Evolutionary conservation across 306 rosid genomes (phyloP).

Genomic region (Trifolium repens): DNA sequence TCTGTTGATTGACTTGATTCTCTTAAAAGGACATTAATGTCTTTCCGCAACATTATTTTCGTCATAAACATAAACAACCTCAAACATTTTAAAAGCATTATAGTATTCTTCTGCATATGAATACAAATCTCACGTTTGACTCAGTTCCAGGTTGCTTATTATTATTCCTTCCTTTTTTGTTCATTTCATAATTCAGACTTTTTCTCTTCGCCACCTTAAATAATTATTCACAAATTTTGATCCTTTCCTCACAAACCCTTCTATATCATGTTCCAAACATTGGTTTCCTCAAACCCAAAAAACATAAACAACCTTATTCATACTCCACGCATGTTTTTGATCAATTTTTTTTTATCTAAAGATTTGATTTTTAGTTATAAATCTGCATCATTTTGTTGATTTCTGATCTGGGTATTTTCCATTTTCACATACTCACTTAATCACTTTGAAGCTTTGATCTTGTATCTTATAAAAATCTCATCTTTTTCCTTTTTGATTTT

Average conservation of each 20-base stretch:
- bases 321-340: not conserved
- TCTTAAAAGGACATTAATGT: not conserved
- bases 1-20: not conserved
- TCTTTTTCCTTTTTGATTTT: not conserved
- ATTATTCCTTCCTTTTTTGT: not conserved
- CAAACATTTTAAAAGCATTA: not conserved
- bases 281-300: constrained; percentile 13
- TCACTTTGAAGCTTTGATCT: not conserved
- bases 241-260: constrained; percentile 28
- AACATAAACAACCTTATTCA: not conserved
- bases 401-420: constrained; percentile 37
- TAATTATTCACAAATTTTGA: not conserved
- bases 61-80: not conserved
- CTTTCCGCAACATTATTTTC: constrained; percentile 1
- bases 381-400: not conserved
- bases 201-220: constrained; percentile 28
- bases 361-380: constrained; percentile 6
- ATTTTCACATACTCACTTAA: constrained; percentile 9
- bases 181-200: constrained; percentile 21
- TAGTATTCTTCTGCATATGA: not conserved
- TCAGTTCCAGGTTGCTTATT: constrained; percentile 20
- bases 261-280: constrained; percentile 34
- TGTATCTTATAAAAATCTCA: not conserved
- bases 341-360: constrained; percentile 37
- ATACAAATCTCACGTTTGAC: constrained; percentile 43